These are phyloP conservation scores for Cercospora zeina DNA, from an alignment of 2,329 filamentous ascomycete species.

Conservation along the genomic window DNA sequence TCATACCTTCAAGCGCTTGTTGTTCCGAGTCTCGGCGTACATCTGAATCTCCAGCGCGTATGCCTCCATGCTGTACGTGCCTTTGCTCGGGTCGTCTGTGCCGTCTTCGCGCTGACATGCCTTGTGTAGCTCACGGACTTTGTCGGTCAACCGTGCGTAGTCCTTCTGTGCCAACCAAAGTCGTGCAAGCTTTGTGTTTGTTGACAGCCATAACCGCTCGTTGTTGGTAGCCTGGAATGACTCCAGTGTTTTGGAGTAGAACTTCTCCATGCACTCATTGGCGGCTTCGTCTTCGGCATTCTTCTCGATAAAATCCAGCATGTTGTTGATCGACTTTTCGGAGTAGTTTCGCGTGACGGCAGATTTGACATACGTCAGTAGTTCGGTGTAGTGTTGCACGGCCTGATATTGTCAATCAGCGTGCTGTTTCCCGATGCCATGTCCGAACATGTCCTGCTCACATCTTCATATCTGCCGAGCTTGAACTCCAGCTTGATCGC, in stretches of 20 bases:
- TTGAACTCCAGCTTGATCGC: slow-evolving; percentile 97
- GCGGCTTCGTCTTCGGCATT: slow-evolving; percentile 70
- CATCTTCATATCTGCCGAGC: slow-evolving; percentile 82
- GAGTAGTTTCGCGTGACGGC: slow-evolving; percentile 98
- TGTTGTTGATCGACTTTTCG: slow-evolving; percentile 99
- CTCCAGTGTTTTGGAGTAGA: slow-evolving; percentile 89
- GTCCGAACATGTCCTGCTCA: slow-evolving; percentile 41
- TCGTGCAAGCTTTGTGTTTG: slow-evolving; percentile 93
- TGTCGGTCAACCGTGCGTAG: slow-evolving; percentile 75
- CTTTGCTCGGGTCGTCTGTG: slow-evolving; percentile 87
- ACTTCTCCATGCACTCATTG: slow-evolving; percentile 83
- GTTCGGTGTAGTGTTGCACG: slow-evolving; percentile 86
- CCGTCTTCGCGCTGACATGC: slow-evolving; percentile 87
- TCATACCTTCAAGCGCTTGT: slow-evolving; percentile 82
- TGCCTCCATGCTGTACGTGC: slow-evolving; percentile 91
- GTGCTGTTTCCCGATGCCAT: slow-evolving; percentile 5
- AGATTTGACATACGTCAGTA: slow-evolving; percentile 95
- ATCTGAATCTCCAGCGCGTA: slow-evolving; percentile 98
- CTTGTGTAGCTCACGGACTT: slow-evolving; percentile 83
- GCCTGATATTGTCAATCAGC: slow-evolving; percentile 58
- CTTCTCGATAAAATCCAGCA: slow-evolving; percentile 97
- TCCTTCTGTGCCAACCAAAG: slow-evolving; percentile 90
- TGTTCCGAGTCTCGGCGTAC: slow-evolving; percentile 95
- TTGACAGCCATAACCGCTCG: slow-evolving; percentile 95
- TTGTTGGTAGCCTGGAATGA: slow-evolving; percentile 98